Evolutionary conservation across 805 yeast species (phyloP).

Genomic region (Spathaspora boniae): DNA sequence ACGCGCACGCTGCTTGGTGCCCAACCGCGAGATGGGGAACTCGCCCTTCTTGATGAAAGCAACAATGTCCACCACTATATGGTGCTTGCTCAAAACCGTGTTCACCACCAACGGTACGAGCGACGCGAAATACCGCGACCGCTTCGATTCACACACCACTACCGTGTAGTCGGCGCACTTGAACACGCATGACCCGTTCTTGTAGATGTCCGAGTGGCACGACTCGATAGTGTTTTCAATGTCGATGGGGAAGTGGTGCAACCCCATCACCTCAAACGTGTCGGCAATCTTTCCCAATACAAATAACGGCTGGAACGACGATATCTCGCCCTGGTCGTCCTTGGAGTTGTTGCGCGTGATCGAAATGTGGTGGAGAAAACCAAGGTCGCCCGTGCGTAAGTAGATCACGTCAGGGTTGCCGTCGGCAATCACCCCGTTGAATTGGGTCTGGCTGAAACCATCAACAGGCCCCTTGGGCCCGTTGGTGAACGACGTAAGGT

Average conservation of each 20-base stretch:
- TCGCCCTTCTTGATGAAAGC: constrained; percentile 66
- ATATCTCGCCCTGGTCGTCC: constrained; percentile 15
- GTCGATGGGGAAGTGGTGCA: constrained; percentile 87
- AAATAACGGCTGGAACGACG: constrained; percentile 70
- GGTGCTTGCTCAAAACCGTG: constrained; percentile 74
- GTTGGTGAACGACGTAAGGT: constrained; percentile 56
- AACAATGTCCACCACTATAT: constrained; percentile 76
- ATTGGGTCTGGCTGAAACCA: constrained; percentile 47
- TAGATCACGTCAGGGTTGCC: constrained; percentile 60
- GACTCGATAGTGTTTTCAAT: constrained; percentile 54
- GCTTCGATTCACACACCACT: constrained; percentile 63
- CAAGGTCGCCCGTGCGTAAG: constrained; percentile 90
- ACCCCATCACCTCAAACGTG: constrained; percentile 87
- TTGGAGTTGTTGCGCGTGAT: constrained; percentile 42
- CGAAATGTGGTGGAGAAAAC: constrained; percentile 77
- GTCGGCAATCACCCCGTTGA: constrained; percentile 59
- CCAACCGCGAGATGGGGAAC: constrained; percentile 68
- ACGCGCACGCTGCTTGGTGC: constrained; percentile 71
- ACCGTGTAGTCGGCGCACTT: constrained; percentile 79
- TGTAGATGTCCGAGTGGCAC: constrained; percentile 56
- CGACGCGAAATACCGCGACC: constrained; percentile 56
- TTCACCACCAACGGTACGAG: constrained; percentile 82
- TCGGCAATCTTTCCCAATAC: constrained; percentile 81
- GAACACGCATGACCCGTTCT: constrained; percentile 59
- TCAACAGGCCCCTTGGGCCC: constrained; percentile 53